A percentile compares a stretch with the other conserved stretches of the same genome.
Evolutionary conservation across 345 rosid genomes (phyloP).

Genomic region (Lagerstroemia speciosa): DNA sequence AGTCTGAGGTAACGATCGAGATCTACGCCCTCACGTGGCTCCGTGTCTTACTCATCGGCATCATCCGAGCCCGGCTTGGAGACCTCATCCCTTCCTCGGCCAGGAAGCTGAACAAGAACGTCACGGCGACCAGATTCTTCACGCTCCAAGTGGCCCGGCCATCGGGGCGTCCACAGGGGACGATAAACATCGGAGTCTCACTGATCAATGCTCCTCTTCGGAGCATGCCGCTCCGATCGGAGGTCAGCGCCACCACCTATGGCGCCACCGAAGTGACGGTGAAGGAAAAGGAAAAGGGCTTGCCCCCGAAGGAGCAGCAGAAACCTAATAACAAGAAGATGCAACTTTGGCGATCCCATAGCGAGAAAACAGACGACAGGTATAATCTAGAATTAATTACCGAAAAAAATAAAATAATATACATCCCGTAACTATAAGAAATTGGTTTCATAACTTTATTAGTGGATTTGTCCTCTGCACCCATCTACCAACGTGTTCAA

Average conservation of each 20-base stretch:
- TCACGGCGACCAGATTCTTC: constrained; percentile 28
- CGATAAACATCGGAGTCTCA: constrained; percentile 60
- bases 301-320: neutral
- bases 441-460: too few relatives aligned
- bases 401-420: too few relatives aligned
- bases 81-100: constrained; percentile 33
- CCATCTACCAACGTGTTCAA: too few relatives aligned
- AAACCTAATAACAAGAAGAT: constrained; percentile 8
- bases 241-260: constrained; percentile 27
- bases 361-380: constrained; percentile 40
- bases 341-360: constrained; percentile 46
- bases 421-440: too few relatives aligned
- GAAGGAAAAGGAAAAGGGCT: neutral
- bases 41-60: constrained; percentile 60
- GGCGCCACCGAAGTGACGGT: neutral
- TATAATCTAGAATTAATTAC: neutral
- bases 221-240: constrained; percentile 70
- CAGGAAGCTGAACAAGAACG: constrained; percentile 14
- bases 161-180: constrained; percentile 85
- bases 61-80: constrained; percentile 48
- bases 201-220: constrained; percentile 58
- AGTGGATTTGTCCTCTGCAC: too few relatives aligned
- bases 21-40: constrained; percentile 87
- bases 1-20: constrained; percentile 56
- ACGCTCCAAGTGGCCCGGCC: constrained; percentile 49